These are phyloP conservation scores for Podila verticillata DNA, from an alignment of 192 early-diverging fungal genomes.

Conservation along the genomic window DNA sequence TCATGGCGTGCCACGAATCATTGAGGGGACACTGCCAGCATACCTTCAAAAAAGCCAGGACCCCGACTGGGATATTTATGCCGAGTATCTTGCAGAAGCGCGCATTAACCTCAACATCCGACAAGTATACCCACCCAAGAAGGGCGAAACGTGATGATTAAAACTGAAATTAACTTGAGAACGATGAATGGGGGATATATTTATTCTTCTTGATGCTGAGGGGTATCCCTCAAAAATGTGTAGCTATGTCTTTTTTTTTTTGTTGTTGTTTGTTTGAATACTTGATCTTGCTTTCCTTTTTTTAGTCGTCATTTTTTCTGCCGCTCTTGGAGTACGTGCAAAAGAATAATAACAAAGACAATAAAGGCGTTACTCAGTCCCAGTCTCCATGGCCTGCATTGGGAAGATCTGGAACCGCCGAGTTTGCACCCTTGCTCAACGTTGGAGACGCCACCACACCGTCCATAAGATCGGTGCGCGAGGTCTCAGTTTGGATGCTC, in stretches of 20 bases:
- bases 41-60: conserved; percentile 63
- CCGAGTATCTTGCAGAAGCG: conserved; percentile 70
- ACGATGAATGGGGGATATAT: no score
- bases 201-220: no score
- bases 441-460: no score
- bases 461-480: no score
- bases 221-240: no score
- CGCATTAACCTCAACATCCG: conserved; percentile 94
- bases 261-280: no score
- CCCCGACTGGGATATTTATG: conserved; percentile 73
- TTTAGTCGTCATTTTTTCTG: no score
- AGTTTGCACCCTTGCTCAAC: neutral
- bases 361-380: neutral
- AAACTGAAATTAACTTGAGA: no score
- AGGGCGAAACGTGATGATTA: neutral
- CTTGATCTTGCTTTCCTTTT: no score
- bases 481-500: neutral
- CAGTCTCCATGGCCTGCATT: conserved; percentile 2
- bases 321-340: no score
- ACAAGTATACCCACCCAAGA: conserved; percentile 69
- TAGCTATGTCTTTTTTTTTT: no score
- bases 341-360: no score
- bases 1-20: conserved; percentile 88
- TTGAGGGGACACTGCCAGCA: conserved; percentile 75
- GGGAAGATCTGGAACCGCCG: neutral